Evolutionary conservation across 1,284 basidiomycete genomes (phyloP).

Genomic region (Tremellales sp.): DNA sequence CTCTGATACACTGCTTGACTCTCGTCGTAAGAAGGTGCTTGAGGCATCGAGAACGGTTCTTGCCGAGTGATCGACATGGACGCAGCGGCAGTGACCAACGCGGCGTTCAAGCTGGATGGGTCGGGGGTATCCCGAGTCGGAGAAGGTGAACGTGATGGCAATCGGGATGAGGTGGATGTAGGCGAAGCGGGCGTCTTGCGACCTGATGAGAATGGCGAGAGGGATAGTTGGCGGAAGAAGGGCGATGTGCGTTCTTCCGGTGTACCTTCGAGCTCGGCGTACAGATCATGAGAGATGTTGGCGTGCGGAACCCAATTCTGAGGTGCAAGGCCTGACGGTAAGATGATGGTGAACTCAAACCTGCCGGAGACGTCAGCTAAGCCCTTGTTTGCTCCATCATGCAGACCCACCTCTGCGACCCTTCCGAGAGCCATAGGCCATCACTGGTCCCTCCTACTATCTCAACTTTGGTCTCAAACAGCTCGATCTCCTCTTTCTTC

Average conservation of each 20-base stretch:
- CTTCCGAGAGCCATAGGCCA: conserved; percentile 15
- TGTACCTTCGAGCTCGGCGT: conserved; percentile 22
- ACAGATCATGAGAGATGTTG: conserved; percentile 18
- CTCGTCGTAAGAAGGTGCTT: conserved; percentile 1
- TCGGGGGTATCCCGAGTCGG: background rate
- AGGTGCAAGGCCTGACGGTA: conserved; percentile 17
- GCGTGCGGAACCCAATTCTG: conserved; percentile 23
- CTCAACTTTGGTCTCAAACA: background rate
- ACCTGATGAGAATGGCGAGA: background rate
- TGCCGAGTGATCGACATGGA: conserved; percentile 4
- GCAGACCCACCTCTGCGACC: conserved; percentile 15
- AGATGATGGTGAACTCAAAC: conserved; percentile 14
- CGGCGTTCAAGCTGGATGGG: background rate
- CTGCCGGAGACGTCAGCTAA: background rate
- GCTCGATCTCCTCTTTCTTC: background rate
- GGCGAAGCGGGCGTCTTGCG: background rate
- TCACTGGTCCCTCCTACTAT: conserved; percentile 3
- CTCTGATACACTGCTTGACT: background rate
- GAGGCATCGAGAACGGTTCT: background rate
- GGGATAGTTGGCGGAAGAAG: background rate
- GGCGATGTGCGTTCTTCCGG: conserved; percentile 3
- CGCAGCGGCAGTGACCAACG: background rate
- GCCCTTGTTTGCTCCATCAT: background rate
- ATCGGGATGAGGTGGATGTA: background rate
- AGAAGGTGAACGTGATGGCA: conserved; percentile 1